phyloP scores from a whole-genome alignment of 208 protist species.

The Leptomonas pyrrhocoris region DNA sequence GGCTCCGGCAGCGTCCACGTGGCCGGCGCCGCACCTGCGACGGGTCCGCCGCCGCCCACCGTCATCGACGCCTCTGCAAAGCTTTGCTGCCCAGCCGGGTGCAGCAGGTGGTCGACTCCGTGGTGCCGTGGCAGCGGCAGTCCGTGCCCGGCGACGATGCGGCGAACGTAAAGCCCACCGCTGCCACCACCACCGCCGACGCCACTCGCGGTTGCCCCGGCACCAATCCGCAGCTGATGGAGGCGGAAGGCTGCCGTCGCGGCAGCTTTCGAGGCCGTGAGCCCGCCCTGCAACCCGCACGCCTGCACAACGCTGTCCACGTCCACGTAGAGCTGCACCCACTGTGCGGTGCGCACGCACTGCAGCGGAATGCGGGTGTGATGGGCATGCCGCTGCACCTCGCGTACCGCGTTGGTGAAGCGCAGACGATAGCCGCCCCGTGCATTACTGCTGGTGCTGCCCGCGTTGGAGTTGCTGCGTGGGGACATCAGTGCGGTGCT shows the following conservation, averaged over 20 bases:
- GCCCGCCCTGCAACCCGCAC: conserved; percentile 20
- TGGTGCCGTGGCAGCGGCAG: conserved; percentile 33
- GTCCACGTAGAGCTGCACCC: conserved; percentile 75
- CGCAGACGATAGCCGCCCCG: conserved; percentile 35
- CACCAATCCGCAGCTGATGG: conserved; percentile 40
- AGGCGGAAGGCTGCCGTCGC: conserved; percentile 8
- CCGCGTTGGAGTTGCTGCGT: no score
- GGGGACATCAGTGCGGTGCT: not conserved
- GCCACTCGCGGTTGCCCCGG: not conserved
- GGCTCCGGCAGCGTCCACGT: conserved; percentile 39
- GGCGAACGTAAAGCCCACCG: conserved; percentile 55
- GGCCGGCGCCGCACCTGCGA: not conserved
- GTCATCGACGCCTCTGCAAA: not conserved
- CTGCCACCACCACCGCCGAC: not conserved
- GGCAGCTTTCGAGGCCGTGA: not conserved
- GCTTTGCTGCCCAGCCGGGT: conserved; percentile 1
- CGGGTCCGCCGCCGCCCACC: not conserved
- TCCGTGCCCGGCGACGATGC: conserved; percentile 64
- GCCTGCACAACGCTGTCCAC: conserved; percentile 41
- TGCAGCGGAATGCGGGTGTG: conserved; percentile 67
- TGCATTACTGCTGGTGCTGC: conserved; percentile 3
- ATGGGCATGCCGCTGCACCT: conserved; percentile 48
- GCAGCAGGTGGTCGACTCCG: conserved; percentile 13
- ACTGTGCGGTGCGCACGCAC: conserved; percentile 52
- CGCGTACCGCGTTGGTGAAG: conserved; percentile 46